A percentile compares a stretch with the other conserved stretches of the same genome.
Conservation (phyloP, 2,329 filamentous ascomycete genomes). For the Metarhizium brunneum region DNA sequence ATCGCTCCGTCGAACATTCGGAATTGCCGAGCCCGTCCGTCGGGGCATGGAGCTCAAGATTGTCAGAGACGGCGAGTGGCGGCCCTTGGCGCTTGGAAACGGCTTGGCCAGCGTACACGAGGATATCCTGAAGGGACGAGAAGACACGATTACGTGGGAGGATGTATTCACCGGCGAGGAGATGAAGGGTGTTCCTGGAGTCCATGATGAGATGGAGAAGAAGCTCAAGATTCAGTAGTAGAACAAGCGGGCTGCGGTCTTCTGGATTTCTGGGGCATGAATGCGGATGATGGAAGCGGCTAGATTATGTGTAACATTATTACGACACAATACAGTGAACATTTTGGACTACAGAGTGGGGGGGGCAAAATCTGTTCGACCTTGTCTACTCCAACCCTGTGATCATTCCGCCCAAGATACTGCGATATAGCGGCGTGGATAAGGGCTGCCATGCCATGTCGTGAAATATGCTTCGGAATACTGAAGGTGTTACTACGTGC, state of each 20-base stretch:
- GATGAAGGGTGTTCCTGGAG: conserved; percentile 56
- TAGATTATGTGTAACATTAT: conserved; percentile 1
- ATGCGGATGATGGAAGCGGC: background rate
- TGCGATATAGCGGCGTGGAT: too few relatives aligned
- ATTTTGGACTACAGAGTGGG: background rate
- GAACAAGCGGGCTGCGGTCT: background rate
- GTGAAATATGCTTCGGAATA: too few relatives aligned
- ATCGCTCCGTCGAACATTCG: conserved; percentile 75
- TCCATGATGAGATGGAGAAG: conserved; percentile 92
- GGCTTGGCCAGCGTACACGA: conserved; percentile 64
- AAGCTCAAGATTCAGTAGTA: conserved; percentile 62
- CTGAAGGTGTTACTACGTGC: too few relatives aligned
- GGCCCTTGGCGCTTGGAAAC: conserved; percentile 58
- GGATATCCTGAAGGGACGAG: conserved; percentile 76
- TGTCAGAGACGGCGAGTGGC: conserved; percentile 69
- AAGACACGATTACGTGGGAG: conserved; percentile 79
- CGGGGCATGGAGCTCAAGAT: conserved; percentile 95
- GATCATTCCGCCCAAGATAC: too few relatives aligned
- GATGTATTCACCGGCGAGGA: conserved; percentile 82
- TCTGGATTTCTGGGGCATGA: background rate
- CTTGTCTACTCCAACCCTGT: background rate
- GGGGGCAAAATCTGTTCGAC: background rate
- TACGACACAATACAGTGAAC: conserved; percentile 1
- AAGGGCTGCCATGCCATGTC: too few relatives aligned
- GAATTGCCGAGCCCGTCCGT: conserved; percentile 84